Conservation (phyloP, 1,284 basidiomycete species). For the Quambalaria eucalypti region DNA sequence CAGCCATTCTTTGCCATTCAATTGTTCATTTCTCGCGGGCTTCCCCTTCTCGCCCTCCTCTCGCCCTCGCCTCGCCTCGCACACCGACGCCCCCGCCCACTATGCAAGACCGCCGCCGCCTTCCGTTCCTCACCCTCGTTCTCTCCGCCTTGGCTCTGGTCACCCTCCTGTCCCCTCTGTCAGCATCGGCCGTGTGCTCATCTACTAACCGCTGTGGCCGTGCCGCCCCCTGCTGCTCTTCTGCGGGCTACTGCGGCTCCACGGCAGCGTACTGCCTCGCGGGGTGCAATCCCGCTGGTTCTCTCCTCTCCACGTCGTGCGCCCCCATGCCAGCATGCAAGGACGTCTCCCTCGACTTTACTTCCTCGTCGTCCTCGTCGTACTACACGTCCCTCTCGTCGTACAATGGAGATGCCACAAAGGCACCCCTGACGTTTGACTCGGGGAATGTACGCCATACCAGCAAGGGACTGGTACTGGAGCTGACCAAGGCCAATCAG, state of each 20-base stretch:
- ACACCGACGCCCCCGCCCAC: too few species aligned
- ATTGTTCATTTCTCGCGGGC: too few species aligned
- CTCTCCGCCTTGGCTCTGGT: too few species aligned
- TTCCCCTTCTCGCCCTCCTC: too few species aligned
- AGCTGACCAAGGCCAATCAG: constrained; percentile 15
- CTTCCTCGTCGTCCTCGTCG: constrained; percentile 15
- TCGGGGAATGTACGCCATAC: constrained; percentile 10
- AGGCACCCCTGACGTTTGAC: constrained; percentile 25
- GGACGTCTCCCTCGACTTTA: constrained; percentile 16
- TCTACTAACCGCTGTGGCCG: not conserved
- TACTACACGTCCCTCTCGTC: constrained; percentile 11
- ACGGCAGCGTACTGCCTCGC: not conserved
- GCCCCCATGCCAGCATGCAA: constrained; percentile 27
- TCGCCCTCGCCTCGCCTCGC: too few species aligned
- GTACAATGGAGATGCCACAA: constrained; percentile 22
- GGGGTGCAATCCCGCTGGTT: constrained; percentile 9
- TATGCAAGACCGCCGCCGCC: too few species aligned
- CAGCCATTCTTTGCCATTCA: too few species aligned
- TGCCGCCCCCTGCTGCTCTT: not conserved
- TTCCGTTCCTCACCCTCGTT: too few species aligned
- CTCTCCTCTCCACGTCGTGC: constrained; percentile 18
- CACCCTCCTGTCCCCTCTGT: too few species aligned
- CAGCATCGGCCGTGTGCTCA: not conserved
- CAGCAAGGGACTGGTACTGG: constrained; percentile 15
- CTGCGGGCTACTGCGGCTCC: not conserved